Evolutionary conservation across 768 basidiomycete species (phyloP), one percentile per base, ranked within the genome.

Genomic region (Gloeostereum incarnatum): DNA sequence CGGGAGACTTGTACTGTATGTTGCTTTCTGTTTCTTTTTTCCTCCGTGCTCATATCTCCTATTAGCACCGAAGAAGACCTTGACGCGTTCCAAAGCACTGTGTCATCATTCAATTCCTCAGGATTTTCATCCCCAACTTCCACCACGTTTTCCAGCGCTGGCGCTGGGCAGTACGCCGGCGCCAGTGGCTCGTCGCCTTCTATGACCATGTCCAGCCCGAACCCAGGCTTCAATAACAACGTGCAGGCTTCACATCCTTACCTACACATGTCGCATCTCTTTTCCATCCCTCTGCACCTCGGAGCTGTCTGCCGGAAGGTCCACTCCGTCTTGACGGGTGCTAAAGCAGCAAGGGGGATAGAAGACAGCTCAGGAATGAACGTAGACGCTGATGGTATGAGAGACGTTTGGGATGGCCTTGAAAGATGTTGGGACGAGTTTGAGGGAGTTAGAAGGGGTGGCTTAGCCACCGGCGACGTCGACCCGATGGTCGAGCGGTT

Each of bases 361-460:
- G 68, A 72, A 33, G 62, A 74, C 6, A 66, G 73, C 32, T 63
- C 68, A 21, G 58, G 48, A 3, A n/a, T 43, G 68, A 22, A 58
- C 14, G 55, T 91, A 18, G 76, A 85, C 47, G 76, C 73, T 20
- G 65, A 71, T 24, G 68, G 69, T 2, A 68, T 97, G 58, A 65
- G 75, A 18, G 74, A 81, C 42, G 80, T 88, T n/a, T 97, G 91
- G 92, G 75, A 81, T 20, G 71, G 73, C 20, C 73, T 96, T 7
- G 86, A 89, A 43, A 62, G 62, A 29, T 87, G 78, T 47, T 93
- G 89, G 90, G 72, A 82, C 24, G 86, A 90, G 30, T 80, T 96
- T 35, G 87, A 89, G 27, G 55, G 58, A 6, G 61, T 92, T 31
- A 59, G 65, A 30, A 50, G 49, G 23, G 46, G 54, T 22, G 31